Percentiles rank a stretch among this genome's conserved stretches.
These are phyloP conservation scores for Persicaria tinctoria DNA, from an alignment of 148 eudicot species.

Conservation along the genomic window DNA sequence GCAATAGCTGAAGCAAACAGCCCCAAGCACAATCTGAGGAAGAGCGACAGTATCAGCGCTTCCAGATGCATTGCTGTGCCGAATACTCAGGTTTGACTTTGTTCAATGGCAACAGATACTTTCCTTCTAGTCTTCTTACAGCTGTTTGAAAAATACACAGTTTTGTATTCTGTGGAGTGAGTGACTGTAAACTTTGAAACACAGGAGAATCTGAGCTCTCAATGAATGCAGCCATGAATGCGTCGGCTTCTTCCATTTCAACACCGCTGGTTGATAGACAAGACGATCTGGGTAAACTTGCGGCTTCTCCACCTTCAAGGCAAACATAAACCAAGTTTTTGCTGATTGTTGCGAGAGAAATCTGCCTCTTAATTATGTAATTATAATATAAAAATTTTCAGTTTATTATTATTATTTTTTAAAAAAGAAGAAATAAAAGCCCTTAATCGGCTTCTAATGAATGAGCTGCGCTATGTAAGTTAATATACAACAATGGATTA, in stretches of 20 bases:
- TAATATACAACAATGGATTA: neutral
- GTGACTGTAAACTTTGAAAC: neutral
- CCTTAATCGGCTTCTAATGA: neutral
- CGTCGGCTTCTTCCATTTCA: neutral
- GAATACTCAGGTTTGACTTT: constrained; percentile 26
- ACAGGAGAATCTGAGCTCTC: constrained; percentile 7
- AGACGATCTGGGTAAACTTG: neutral
- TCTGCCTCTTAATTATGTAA: constrained; percentile 6
- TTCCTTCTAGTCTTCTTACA: neutral
- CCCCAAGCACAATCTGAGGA: constrained; percentile 46
- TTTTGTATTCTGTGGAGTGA: neutral
- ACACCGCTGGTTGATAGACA: neutral
- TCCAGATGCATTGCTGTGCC: constrained; percentile 43
- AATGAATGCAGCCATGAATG: neutral
- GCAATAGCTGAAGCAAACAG: constrained; percentile 25
- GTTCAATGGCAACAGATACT: neutral
- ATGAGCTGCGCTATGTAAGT: neutral
- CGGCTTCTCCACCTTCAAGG: neutral
- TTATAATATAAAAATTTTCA: neutral
- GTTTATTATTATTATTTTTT: no score
- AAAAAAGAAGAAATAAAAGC: neutral
- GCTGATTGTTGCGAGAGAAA: neutral
- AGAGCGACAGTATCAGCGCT: constrained; percentile 72
- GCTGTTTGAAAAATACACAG: neutral
- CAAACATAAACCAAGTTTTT: neutral